A percentile compares a stretch with the other conserved stretches of the same genome.
Evolutionary conservation across 768 basidiomycete species (phyloP).

Genomic region (Pleurotus tuoliensis): DNA sequence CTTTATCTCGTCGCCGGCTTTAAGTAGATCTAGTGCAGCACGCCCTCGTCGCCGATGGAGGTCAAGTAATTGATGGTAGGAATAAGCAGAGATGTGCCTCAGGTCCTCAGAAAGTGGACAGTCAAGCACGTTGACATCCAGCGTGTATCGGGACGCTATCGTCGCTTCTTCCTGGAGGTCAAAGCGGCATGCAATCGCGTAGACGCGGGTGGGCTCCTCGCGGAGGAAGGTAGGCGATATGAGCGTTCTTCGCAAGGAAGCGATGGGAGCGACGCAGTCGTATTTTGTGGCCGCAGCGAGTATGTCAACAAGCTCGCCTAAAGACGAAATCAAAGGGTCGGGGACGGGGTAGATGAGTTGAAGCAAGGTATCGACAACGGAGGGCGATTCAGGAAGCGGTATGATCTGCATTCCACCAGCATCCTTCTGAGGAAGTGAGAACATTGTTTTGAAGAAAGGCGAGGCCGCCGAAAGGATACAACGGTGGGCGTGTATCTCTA

Average conservation of each 20-base stretch:
- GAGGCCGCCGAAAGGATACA: conserved; percentile 62
- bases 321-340: conserved; percentile 44
- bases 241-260: conserved; percentile 47
- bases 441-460: conserved; percentile 67
- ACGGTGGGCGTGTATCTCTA: conserved; percentile 58
- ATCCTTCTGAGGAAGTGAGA: conserved; percentile 52
- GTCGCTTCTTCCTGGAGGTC: conserved; percentile 62
- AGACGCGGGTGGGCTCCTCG: conserved; percentile 55
- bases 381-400: conserved; percentile 48
- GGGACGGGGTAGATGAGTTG: conserved; percentile 61
- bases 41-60: conserved; percentile 53
- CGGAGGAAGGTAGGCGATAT: conserved; percentile 45
- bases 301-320: conserved; percentile 50
- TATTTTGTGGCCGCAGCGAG: conserved; percentile 62
- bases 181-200: conserved; percentile 65
- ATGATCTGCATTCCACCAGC: conserved; percentile 38
- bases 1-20: conserved; percentile 44
- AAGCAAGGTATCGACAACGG: conserved; percentile 45
- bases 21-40: conserved; percentile 45
- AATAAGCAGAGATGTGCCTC: conserved; percentile 62
- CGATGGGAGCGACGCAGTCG: conserved; percentile 46
- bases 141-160: conserved; percentile 56
- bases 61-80: conserved; percentile 60
- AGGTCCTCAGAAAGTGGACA: conserved; percentile 60
- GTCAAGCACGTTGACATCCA: conserved; percentile 49